A percentile compares a stretch with the other conserved stretches of the same genome.
Conservation (phyloP, 2,329 filamentous ascomycete species). For the Claviceps sp. region DNA sequence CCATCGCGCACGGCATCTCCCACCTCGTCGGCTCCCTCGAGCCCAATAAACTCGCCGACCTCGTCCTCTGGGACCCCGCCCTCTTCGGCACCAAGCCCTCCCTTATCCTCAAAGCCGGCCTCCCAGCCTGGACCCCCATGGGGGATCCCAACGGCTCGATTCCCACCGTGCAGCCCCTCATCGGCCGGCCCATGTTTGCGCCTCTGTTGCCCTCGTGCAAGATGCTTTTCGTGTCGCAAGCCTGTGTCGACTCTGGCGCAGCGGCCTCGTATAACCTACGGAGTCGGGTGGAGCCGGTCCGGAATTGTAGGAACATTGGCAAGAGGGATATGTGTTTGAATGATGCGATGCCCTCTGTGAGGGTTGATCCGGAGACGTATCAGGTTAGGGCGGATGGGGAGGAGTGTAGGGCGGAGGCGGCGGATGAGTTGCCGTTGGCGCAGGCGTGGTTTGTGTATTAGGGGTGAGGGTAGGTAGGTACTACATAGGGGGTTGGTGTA, state of each 20-base stretch:
- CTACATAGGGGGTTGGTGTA: too few species aligned
- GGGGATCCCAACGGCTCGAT: slow-evolving; percentile 75
- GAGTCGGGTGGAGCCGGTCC: slow-evolving; percentile 71
- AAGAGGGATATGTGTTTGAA: slow-evolving; percentile 92
- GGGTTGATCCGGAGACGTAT: slow-evolving; percentile 84
- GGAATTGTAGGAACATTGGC: slow-evolving; percentile 56
- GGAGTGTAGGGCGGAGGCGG: slow-evolving; percentile 60
- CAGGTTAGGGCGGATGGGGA: slow-evolving; percentile 72
- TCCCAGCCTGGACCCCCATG: slow-evolving; percentile 77
- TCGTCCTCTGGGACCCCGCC: slow-evolving; percentile 75
- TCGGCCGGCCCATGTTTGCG: slow-evolving; percentile 78
- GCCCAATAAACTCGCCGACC: slow-evolving; percentile 77
- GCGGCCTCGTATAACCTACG: slow-evolving; percentile 60
- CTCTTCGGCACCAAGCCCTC: slow-evolving; percentile 81
- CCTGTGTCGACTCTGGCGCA: slow-evolving; percentile 52
- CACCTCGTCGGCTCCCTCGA: slow-evolving; percentile 81
- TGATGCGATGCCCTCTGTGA: slow-evolving; percentile 70
- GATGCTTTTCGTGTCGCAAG: slow-evolving; percentile 71
- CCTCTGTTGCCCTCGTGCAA: slow-evolving; percentile 56
- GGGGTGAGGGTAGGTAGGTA: too few species aligned
- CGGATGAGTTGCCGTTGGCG: slow-evolving; percentile 56
- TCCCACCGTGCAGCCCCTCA: slow-evolving; percentile 73
- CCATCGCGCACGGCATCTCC: slow-evolving; percentile 77
- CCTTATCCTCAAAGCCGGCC: slow-evolving; percentile 72
- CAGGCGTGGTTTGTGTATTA: slow-evolving; percentile 55